These are phyloP conservation scores for Apocynum venetum DNA, from an alignment of 257 asterid genomes.

Conservation along the genomic window DNA sequence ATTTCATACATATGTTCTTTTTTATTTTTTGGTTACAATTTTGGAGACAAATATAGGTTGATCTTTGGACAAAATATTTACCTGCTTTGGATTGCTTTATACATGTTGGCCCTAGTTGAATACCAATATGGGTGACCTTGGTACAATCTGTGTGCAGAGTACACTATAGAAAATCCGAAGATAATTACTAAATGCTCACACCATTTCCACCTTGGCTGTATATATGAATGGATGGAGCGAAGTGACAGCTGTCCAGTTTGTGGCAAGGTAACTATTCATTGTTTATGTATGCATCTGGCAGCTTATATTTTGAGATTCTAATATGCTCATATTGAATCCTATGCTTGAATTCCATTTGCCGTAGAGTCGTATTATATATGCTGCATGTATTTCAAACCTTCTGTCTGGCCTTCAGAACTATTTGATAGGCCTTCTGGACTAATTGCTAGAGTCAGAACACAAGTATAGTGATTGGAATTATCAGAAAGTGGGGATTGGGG, in stretches of 20 bases:
- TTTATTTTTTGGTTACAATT: not conserved
- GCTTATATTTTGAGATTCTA: not conserved
- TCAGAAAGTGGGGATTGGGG: not conserved
- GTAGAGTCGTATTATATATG: not conserved
- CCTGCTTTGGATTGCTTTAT: not conserved
- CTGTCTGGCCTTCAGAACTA: not conserved
- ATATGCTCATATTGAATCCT: not conserved
- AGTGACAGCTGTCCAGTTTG: conserved; percentile 95
- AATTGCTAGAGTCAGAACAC: too few species aligned
- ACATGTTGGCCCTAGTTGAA: not conserved
- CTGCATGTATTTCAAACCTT: not conserved
- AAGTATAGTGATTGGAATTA: not conserved
- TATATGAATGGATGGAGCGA: conserved; percentile 99
- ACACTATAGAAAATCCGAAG: conserved; percentile 80
- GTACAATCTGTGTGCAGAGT: conserved; percentile 49
- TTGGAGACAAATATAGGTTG: not conserved
- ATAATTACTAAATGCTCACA: conserved; percentile 77
- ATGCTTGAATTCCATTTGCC: not conserved
- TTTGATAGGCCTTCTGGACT: not conserved
- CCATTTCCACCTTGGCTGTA: conserved; percentile 96
- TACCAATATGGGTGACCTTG: conserved; percentile 7
- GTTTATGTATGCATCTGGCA: not conserved
- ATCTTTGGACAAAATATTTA: not conserved
- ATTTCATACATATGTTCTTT: not conserved
- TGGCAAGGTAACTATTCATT: conserved; percentile 55